A percentile compares a stretch with the other conserved stretches of the same genome.
phyloP scores from a whole-genome alignment of 306 rosid genomes.

The Inga oerstediana region DNA sequence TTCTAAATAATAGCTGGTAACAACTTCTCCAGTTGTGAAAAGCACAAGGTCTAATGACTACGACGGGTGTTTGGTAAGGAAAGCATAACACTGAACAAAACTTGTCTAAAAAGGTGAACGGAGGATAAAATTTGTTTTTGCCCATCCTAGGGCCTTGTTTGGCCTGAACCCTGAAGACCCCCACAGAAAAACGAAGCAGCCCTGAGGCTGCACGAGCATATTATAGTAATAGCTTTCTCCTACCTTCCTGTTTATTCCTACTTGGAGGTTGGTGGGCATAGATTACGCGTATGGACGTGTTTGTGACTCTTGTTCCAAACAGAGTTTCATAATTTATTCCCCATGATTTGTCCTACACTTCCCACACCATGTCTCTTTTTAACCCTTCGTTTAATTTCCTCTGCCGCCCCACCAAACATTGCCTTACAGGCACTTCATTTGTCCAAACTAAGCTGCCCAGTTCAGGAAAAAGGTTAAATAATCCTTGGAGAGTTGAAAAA shows the following conservation, averaged over 20 bases:
- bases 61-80: conserved; percentile 3
- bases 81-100: not conserved
- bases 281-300: conserved; percentile 4
- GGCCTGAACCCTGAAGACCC: conserved; percentile 45
- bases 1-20: conserved; percentile 36
- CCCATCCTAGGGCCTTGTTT: conserved; percentile 25
- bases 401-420: not conserved
- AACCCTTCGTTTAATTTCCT: not conserved
- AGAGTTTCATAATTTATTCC: conserved; percentile 15
- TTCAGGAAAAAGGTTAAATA: not conserved
- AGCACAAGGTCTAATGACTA: conserved; percentile 36
- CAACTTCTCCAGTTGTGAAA: conserved; percentile 40
- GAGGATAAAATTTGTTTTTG: not conserved
- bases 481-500: not conserved
- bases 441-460: not conserved
- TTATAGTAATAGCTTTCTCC: not conserved
- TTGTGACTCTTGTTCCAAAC: conserved; percentile 38
- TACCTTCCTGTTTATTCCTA: not conserved
- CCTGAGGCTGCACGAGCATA: conserved; percentile 33
- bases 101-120: not conserved
- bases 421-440: not conserved
- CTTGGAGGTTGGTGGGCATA: conserved; percentile 41
- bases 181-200: conserved; percentile 42
- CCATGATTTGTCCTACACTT: conserved; percentile 42
- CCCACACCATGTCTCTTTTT: conserved; percentile 41